Base-by-base conservation (phyloP, 306 rosid genomes). In the Coriaria nepalensis region DNA sequence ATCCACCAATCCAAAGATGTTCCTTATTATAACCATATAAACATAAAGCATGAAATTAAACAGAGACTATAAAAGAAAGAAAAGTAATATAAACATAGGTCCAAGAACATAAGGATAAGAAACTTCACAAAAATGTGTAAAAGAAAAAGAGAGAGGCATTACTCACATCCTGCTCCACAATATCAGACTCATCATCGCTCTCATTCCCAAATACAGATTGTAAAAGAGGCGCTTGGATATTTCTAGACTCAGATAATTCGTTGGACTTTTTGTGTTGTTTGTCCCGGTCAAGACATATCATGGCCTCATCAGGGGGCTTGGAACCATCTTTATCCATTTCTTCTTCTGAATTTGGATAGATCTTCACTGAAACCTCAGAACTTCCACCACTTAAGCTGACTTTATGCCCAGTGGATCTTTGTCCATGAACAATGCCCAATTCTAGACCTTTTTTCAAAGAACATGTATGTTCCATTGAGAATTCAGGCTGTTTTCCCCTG, bases 81-180 rank as follows among this genome's bases (percentile, higher is more conserved):
- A n/a, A n/a, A n/a, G n/a, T n/a, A n/a, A n/a, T n/a, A n/a, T n/a
- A n/a, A n/a, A n/a, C n/a, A n/a, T n/a, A 11, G 10, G 12, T 12
- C 13, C 49, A 41, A 38, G 42, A 35, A 50, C 11, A 50, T 9
- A 55, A 13, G 37, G 29, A 53, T 43, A 62, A 49, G n/a, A 47
- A 13, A 6, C 33, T 42, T 36, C 41, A 40, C 37, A 9, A 1
- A n/a, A 57, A 50, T 10, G 29, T 20, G 29, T 9, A 55, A 4
- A 13, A 44, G 38, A 58, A 39, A 6, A 68, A 47, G 63, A 36
- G 48, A 33, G 14, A 35, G 11, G 29, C 13, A 10, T 35, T 52
- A 78, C 95, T 84, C 70, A 90, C 97, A 68, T 84, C 97, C 35
- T 84, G 93, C 66, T 84, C 97, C 39, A 84, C 69, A 43, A 68